phyloP scores from a whole-genome alignment of 78 protist genomes.

The Guillardia theta region DNA sequence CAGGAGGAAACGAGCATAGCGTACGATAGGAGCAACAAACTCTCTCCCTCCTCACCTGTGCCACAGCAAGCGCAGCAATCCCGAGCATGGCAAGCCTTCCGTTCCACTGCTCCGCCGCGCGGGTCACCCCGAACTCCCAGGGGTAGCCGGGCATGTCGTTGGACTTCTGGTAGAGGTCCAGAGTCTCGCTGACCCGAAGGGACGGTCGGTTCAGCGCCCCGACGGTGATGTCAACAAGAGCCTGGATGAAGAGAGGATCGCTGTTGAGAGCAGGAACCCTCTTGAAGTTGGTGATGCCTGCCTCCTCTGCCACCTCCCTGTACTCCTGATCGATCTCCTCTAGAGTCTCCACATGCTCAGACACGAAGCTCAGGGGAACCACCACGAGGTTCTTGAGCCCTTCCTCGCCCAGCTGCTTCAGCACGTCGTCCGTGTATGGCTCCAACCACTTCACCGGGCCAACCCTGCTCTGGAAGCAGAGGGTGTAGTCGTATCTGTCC shows the following conservation, averaged over 20 bases:
- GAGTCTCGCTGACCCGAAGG: slow-evolving; percentile 5
- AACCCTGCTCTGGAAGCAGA: slow-evolving; percentile 50
- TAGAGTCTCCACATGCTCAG: slow-evolving; percentile 51
- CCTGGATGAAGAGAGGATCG: slow-evolving; percentile 42
- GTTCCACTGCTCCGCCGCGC: slow-evolving; percentile 34
- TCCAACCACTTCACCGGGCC: slow-evolving; percentile 47
- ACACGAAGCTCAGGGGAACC: slow-evolving; percentile 40
- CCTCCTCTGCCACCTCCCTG: slow-evolving; percentile 51
- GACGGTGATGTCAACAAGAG: not conserved
- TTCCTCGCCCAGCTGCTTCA: not conserved
- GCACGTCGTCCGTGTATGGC: slow-evolving; percentile 4
- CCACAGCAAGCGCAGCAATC: slow-evolving; percentile 8
- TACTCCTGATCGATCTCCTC: slow-evolving; percentile 48
- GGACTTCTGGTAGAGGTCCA: slow-evolving; percentile 36
- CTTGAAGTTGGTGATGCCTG: slow-evolving; percentile 35
- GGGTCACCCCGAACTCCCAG: slow-evolving; percentile 36
- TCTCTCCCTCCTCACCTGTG: not conserved
- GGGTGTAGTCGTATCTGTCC: not conserved
- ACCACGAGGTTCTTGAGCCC: slow-evolving; percentile 36
- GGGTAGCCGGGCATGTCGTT: slow-evolving; percentile 23
- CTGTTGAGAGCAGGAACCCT: slow-evolving; percentile 45
- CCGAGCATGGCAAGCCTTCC: slow-evolving; percentile 21
- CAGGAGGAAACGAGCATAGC: not conserved
- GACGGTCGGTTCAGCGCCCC: slow-evolving; percentile 7
- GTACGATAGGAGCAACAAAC: too few relatives aligned